Evolutionary conservation across 2,329 filamentous ascomycete genomes (phyloP), one percentile per base, ranked within the genome.

Genomic region (Phoma sp.): DNA sequence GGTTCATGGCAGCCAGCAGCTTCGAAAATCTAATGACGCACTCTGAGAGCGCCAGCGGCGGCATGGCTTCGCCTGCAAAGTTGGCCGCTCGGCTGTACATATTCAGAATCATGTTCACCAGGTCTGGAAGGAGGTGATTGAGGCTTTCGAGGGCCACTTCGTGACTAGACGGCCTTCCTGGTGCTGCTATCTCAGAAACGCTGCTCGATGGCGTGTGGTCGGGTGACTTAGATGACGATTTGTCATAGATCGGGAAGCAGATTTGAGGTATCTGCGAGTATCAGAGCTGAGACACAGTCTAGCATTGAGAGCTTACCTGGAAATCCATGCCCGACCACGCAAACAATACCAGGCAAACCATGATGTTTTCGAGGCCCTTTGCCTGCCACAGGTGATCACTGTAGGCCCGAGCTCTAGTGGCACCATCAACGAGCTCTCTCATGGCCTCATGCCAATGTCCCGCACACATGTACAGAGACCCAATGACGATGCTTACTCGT

Each of bases 321-420:
- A 98, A 98, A 68, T 95, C 89, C 66, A 93, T 81, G 4, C 88
- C 89, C 32, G 88, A 85, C 90, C 92, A 96, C 27, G 87, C 89
- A 58, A 96, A 86, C 65, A 98, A 84, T 36, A 98, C 70, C 62
- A 98, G 82, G 68, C 89, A 91, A 24, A 96, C 82, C 41, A 95
- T 79, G 56, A 96, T 90, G 25, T 93, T 86, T 71, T 99, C 96
- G 18, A 99, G 80, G 1, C 91, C 93, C 75, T 98, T 98, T 14
- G 90, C 95, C 76, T 97, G 91, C 93, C 95, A 99, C n/a, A 98
- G 74, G 74, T 96, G 91, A 75, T 99, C 95, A 65, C 91, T 93
- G 54, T 90, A 84, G 33, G 86, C 87, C 65, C 91, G 89, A 13
- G 91, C 89, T 63, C 88, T 86, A 8, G 84, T 84, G 2, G 90